Evolutionary conservation across 768 basidiomycete genomes (phyloP), one percentile per base, ranked within the genome.

Genomic region (Chalciporus chontae): DNA sequence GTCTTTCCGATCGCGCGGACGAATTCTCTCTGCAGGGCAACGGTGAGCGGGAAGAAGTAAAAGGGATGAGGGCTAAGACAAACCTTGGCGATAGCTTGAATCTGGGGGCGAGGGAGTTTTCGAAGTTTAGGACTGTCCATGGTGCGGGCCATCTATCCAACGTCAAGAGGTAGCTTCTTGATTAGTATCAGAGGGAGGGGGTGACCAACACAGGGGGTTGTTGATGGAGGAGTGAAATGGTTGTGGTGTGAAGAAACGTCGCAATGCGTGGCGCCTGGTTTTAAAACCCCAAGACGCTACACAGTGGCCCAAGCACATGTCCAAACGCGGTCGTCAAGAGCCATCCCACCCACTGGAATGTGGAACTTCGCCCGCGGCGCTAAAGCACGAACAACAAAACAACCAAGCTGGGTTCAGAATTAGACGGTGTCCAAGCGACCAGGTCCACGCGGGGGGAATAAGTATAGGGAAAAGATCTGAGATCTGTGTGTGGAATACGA

Each of bases 61-160:
- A 9, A 15, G 6, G 34, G 37, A 13, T 24, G 24, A 8, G 26
- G 40, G 8, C n/a, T 18, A 9, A n/a, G 26, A 9, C 52, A 14
- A 38, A 58, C 64, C 55, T 62, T 62, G 39, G 65, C 58, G 13
- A 65, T 57, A 4, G 60, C 50, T 45, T 65, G 65, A 24, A 65
- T 47, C 43, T 65, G 52, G 9, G 40, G 15, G 11, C 59, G 61
- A 39, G 43, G 32, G 26, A 65, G 61, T 21, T 53, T 18, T 40
- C 54, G 58, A 40, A 65, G 56, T 26, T 55, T 51, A 36, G 53
- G 45, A 14, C 51, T 61, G 15, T 58, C 57, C 47, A 66, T 51
- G 8, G 21, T 42, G 9, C 39, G 45, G 3, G 43, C 18, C 45
- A 40, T 57, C 13, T 13, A 26, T 23, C 21, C 4, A 21, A 2